Evolutionary conservation across 768 basidiomycete species (phyloP), one percentile per base, ranked within the genome.

Genomic region (Chalciporus chontae): DNA sequence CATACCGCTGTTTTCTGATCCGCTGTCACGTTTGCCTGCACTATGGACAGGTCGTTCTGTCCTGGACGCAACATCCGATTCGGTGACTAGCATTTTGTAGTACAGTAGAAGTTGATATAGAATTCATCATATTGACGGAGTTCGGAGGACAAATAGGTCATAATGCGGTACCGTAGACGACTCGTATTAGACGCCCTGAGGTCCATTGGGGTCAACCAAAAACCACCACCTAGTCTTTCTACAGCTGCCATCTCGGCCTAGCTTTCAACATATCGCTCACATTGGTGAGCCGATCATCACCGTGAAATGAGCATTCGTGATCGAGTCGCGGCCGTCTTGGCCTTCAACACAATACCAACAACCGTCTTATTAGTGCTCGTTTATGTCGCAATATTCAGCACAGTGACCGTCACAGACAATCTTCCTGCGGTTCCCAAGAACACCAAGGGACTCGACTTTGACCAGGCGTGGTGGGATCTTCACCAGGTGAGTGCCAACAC

Each of bases 401-500:
- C 75, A 8, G 72, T 84, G 1, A 58, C 77, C 4, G 55, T 75
- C 34, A 79, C 77, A 4, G 79, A 85, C 60, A 59, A 71, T 8
- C 69, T 83, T 2, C 71, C 77, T 0, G 45, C 57, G 8, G 68
- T 79, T 15, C 80, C 80, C 0, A 70, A 59, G 41, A 54, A 75
- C 53, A 73, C 76, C 47, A 54, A 65, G 48, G 77, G 75, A 32
- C 65, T 80, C 41, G 67, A 80, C 59, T 51, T 85, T 19, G 66
- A 75, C 37, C 70, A 74, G 44, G 84, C 85, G 4, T 83, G 77
- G 62, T 67, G 67, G 43, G 84, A 87, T 51, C 67, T 89, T 37
- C 77, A 83, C 46, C 57, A 64, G 54, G 84, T 81, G 64, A 50
- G 72, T 54, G 29, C 8, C 11, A 31, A 13, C 29, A 21, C 4